Percentiles rank a stretch among this genome's conserved stretches.
Conservation (phyloP, 768 basidiomycete genomes). For the Pleurotus ostreatus region DNA sequence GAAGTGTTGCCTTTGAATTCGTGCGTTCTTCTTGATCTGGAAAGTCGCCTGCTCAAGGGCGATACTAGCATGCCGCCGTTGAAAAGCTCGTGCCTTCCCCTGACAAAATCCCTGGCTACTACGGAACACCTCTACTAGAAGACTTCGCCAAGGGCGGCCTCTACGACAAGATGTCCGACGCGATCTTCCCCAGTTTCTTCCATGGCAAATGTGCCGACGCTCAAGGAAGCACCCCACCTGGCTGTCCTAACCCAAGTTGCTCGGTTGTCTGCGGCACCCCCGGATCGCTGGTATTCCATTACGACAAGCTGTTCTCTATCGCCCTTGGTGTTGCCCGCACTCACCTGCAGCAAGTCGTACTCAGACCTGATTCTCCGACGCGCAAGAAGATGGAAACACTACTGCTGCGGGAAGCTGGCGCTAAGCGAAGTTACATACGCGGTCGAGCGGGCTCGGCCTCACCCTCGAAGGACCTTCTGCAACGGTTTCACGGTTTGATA, state of each 20-base stretch:
- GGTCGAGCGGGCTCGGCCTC: not conserved
- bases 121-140: slow-evolving; percentile 43
- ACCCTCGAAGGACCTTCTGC: slow-evolving; percentile 8
- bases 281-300: slow-evolving; percentile 76
- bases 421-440: not conserved
- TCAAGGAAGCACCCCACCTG: slow-evolving; percentile 53
- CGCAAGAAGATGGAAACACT: slow-evolving; percentile 43
- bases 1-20: slow-evolving; percentile 31
- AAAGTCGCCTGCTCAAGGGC: not conserved
- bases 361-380: slow-evolving; percentile 31
- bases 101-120: slow-evolving; percentile 13
- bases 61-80: not conserved
- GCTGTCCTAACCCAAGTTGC: slow-evolving; percentile 79
- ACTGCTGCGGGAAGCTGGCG: slow-evolving; percentile 24
- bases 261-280: slow-evolving; percentile 78
- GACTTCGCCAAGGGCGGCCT: slow-evolving; percentile 39
- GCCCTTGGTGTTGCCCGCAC: slow-evolving; percentile 39
- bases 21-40: slow-evolving; percentile 27
- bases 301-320: slow-evolving; percentile 40
- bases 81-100: slow-evolving; percentile 23
- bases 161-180: slow-evolving; percentile 41
- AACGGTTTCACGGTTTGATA: slow-evolving; percentile 27
- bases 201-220: slow-evolving; percentile 67
- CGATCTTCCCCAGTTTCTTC: slow-evolving; percentile 69
- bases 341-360: slow-evolving; percentile 26